Evolutionary conservation across 1,284 basidiomycete genomes (phyloP).

Genomic region (Fomitopsis betulina): DNA sequence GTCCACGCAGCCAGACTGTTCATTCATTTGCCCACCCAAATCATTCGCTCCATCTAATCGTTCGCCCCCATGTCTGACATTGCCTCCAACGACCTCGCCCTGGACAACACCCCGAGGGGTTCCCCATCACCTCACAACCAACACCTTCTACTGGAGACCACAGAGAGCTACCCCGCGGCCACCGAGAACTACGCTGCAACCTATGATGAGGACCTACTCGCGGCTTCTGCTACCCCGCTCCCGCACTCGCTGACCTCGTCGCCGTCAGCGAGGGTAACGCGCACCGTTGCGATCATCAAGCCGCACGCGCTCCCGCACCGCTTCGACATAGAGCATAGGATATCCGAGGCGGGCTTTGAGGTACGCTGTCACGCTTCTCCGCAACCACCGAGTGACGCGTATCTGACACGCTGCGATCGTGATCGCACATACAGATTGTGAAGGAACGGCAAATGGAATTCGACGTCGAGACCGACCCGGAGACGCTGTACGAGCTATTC

Average conservation of each 20-base stretch:
- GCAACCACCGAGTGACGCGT: background rate
- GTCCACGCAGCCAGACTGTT: background rate
- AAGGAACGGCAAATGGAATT: slow-evolving; percentile 84
- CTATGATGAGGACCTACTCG: background rate
- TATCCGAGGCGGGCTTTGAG: slow-evolving; percentile 74
- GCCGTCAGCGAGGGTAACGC: slow-evolving; percentile 33
- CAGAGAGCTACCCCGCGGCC: background rate
- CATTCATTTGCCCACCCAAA: background rate
- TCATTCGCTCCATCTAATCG: background rate
- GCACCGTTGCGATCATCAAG: slow-evolving; percentile 79
- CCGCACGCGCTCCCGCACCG: slow-evolving; percentile 62
- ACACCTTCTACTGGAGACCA: background rate
- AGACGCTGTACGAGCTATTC: slow-evolving; percentile 70
- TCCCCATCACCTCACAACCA: background rate
- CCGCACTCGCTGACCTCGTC: background rate
- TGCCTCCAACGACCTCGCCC: background rate
- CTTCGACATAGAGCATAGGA: slow-evolving; percentile 71
- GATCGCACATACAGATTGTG: slow-evolving; percentile 51
- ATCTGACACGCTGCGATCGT: background rate
- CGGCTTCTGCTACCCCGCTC: slow-evolving; percentile 3
- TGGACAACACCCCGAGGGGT: background rate
- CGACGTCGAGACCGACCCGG: slow-evolving; percentile 72
- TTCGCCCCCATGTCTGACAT: slow-evolving; percentile 1
- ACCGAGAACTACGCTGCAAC: background rate
- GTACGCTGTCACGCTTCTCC: slow-evolving; percentile 31